Evolutionary conservation across 768 basidiomycete genomes (phyloP), one percentile per base, ranked within the genome.

Genomic region (Hygrocybe coccinea): DNA sequence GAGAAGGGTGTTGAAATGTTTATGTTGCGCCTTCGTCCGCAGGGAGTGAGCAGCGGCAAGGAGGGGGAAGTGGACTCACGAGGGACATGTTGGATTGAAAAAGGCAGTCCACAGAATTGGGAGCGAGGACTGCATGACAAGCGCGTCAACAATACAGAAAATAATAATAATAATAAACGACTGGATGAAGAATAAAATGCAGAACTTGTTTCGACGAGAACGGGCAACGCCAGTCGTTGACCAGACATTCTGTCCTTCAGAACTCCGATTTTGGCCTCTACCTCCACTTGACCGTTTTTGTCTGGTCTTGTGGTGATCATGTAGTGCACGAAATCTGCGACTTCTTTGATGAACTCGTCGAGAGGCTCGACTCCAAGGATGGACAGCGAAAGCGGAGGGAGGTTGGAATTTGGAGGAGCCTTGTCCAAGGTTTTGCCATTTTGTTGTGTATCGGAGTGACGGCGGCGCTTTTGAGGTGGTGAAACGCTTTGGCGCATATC

Each of bases 31-130:
- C 91, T 95, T 64, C 44, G 50, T 52, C 53, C 50, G 61, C 55
- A 62, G 61, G 55, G 48, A 39, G 56, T 33, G 19, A 17, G 17
- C 62, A 52, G 43, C 25, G 52, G 34, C 44, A 44, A 38, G 55
- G 12, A 12, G 21, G 58, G 47, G 36, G 55, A 38, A 43, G 47
- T 33, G 54, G 57, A 79, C 87, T 65, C 66, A 95, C 91, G 59
- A 78, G 71, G 41, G 90, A 81, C 95, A 99, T 97, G 67, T 95
- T 94, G 57, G 91, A 89, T 68, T 94, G 89, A 69, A 97, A 97
- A 11, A 85, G 84, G 54, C 84, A 66, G 49, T 89, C 85, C 2
- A 80, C 58, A 34, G 67, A 72, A 50, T 86, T 81, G 8, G 87
- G 84, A 4, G 71, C 60, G 5, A 95, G 72, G 58, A 95, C 93